A percentile compares a stretch with the other conserved stretches of the same genome.
Conservation (phyloP, 2,329 filamentous ascomycete species). For the Ophiostoma montium region DNA sequence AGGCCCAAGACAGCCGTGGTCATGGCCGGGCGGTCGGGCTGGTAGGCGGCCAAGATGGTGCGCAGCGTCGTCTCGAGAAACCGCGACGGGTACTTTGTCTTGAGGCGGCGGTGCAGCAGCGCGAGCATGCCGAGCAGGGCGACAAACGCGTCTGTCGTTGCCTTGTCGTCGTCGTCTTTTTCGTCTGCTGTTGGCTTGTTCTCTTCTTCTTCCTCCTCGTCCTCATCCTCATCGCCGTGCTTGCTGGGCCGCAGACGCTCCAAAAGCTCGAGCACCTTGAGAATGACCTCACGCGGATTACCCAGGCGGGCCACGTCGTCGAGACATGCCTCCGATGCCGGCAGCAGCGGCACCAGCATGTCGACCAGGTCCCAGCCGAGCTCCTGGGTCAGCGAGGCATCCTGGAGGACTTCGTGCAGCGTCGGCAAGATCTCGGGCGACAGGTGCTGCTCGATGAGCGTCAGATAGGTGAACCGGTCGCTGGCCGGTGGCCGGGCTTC, state of each 20-base stretch:
- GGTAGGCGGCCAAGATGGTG: constrained; percentile 54
- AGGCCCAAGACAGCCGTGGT: constrained; percentile 58
- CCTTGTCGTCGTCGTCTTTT: constrained; percentile 13
- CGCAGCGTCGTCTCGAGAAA: constrained; percentile 67
- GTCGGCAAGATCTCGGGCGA: constrained; percentile 51
- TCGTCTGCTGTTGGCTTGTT: constrained; percentile 13
- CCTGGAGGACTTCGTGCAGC: constrained; percentile 41
- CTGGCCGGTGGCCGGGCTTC: constrained; percentile 37
- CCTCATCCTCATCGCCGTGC: constrained; percentile 22
- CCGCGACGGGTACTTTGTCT: constrained; percentile 62
- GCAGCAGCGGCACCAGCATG: constrained; percentile 52
- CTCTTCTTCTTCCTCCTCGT: constrained; percentile 14
- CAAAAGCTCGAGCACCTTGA: constrained; percentile 65
- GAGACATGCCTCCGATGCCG: constrained; percentile 55
- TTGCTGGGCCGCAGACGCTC: constrained; percentile 36
- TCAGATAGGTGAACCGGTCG: constrained; percentile 65
- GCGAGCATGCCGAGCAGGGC: constrained; percentile 29
- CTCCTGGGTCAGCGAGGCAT: constrained; percentile 58
- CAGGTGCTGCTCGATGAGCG: constrained; percentile 61
- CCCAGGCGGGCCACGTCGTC: constrained; percentile 62
- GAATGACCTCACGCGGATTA: constrained; percentile 67
- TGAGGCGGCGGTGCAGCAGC: constrained; percentile 59
- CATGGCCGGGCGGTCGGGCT: constrained; percentile 48
- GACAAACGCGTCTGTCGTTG: constrained; percentile 9
- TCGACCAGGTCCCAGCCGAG: constrained; percentile 79